A percentile compares a stretch with the other conserved stretches of the same genome.
Evolutionary conservation across 108 stramenopile genomes (phyloP).

Genomic region (Pseudonitzschia multiseries): DNA sequence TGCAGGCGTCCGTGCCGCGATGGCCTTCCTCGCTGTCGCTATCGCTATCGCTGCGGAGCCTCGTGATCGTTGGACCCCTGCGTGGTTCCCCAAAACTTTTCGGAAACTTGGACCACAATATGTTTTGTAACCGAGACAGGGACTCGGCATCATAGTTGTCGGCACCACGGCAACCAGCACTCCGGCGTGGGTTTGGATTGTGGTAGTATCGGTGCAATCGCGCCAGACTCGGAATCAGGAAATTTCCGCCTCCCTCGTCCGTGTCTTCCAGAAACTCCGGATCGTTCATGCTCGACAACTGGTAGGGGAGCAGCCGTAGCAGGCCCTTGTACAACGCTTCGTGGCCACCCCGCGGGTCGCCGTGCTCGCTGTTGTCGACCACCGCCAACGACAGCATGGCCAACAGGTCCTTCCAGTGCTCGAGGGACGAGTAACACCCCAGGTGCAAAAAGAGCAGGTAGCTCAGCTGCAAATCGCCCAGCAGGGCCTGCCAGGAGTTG

Average conservation of each 20-base stretch:
- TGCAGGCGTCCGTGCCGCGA: not conserved
- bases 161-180: too few species aligned
- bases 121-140: conserved; percentile 3
- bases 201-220: not conserved
- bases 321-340: conserved; percentile 43
- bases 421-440: conserved; percentile 74
- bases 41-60: not conserved
- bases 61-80: not conserved
- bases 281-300: conserved; percentile 60
- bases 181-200: too few species aligned
- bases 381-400: conserved; percentile 45
- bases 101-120: conserved; percentile 31
- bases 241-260: conserved; percentile 67
- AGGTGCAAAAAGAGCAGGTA: conserved; percentile 69
- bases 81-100: conserved; percentile 1
- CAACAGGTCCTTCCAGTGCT: conserved; percentile 71
- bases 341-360: conserved; percentile 5
- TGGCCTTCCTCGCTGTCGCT: too few species aligned
- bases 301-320: conserved; percentile 42
- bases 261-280: conserved; percentile 74
- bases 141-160: not conserved
- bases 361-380: not conserved
- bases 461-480: conserved; percentile 80
- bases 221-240: conserved; percentile 59
- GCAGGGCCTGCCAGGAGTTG: conserved; percentile 38